Evolutionary conservation across 768 basidiomycete genomes (phyloP), one percentile per base, ranked within the genome.

Genomic region (Suillus luteus): DNA sequence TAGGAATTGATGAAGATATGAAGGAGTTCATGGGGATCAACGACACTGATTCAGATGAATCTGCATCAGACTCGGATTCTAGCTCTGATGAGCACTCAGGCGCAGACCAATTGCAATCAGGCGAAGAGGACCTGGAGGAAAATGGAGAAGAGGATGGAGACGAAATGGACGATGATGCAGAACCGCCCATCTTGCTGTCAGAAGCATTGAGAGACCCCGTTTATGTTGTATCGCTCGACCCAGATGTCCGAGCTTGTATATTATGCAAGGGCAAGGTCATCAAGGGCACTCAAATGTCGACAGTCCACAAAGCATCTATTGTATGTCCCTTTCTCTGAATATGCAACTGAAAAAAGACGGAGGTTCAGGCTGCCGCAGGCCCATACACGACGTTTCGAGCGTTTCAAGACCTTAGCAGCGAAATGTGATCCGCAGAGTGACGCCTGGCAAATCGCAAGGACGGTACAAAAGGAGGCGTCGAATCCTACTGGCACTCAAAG

Each of bases 41-140:
- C 48, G 88, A 92, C 67, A 90, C 89, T 1, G 89, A 92, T 73
- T 89, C 89, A 37, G 88, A 90, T 55, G 90, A 91, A 75, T 72
- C 82, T 69, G 81, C 82, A 14, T 85, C 86, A 10, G 79, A 78
- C 60, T 81, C 81, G 24, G 85, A 81, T 59, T 66, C 69, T 60
- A 70, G 60, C 68, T 75, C 76, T 17, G 77, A 75, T 22, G 67
- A 65, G 6, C 70, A 67, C 49, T 71, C 69, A 5, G 70, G 69
- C 22, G 70, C 60, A 33, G 71, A 68, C 8, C 66, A 37, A 10
- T 66, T 66, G 10, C 67, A 40, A 15, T 66, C 66, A 15, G 68
- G 51, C 1, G 68, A 66, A 2, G 67, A 64, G 33, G 69, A 65
- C 22, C 63, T 64, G 12, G 72, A 40, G 11, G 73, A 68, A 27